These are phyloP conservation scores for Backusella morwellensis DNA, from an alignment of 192 early-diverging fungal species.

Conservation along the genomic window DNA sequence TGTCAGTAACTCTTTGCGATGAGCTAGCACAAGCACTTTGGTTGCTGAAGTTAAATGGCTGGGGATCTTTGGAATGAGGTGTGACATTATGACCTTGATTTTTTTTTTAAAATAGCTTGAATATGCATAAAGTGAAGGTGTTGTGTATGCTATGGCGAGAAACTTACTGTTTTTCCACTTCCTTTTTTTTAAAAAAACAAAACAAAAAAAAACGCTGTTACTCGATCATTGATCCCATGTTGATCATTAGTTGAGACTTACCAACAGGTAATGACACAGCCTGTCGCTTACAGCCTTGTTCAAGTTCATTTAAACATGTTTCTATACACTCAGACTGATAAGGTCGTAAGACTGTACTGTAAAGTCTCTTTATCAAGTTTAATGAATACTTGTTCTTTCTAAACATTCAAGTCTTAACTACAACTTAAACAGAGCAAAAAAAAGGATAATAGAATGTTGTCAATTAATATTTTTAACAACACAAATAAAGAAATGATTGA, in stretches of 20 bases:
- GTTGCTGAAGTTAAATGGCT: conserved; percentile 57
- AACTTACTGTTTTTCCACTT: conserved; percentile 82
- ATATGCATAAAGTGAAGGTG: background rate
- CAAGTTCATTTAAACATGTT: conserved; percentile 48
- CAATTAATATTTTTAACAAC: background rate
- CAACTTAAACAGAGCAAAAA: background rate
- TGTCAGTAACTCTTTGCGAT: conserved; percentile 82
- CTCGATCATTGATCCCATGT: background rate
- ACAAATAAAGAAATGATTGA: background rate
- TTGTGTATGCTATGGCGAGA: background rate
- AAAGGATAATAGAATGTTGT: background rate
- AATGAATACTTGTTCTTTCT: background rate
- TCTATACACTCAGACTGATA: conserved; percentile 92
- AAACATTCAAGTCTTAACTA: background rate
- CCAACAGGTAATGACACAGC: conserved; percentile 75
- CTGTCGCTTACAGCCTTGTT: conserved; percentile 64
- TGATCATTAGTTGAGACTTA: conserved; percentile 8
- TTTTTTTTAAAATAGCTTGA: background rate
- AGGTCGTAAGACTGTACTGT: conserved; percentile 46
- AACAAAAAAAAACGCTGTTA: background rate
- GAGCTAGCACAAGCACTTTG: conserved; percentile 84
- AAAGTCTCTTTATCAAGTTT: background rate
- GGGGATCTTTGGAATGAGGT: conserved; percentile 72
- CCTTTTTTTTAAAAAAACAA: conserved; percentile 36
- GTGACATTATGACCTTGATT: conserved; percentile 72